Evolutionary conservation across 2,329 filamentous ascomycete genomes (phyloP).

Genomic region (Epichloe coenophiala): DNA sequence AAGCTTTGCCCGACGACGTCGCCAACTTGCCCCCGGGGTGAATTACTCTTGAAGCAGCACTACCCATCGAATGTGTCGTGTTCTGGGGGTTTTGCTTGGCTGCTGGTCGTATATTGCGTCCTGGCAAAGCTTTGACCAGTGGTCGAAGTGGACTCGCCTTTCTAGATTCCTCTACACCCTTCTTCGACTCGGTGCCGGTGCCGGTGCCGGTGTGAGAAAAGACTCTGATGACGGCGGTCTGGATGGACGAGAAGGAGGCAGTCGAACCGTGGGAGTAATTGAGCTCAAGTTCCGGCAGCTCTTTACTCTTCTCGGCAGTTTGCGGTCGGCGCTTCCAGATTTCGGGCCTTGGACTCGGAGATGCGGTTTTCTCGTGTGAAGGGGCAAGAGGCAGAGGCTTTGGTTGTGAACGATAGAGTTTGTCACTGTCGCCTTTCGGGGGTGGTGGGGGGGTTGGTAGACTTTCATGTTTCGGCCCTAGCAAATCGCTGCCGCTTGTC

Average conservation of each 20-base stretch:
- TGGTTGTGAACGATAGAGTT: slow-evolving; percentile 2
- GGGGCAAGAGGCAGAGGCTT: slow-evolving; percentile 5
- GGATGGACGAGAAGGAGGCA: slow-evolving; percentile 15
- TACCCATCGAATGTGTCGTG: slow-evolving; percentile 18
- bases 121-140: slow-evolving; percentile 12
- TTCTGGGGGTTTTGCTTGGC: slow-evolving; percentile 8
- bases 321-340: slow-evolving; percentile 38
- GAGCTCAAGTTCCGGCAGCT: slow-evolving; percentile 35
- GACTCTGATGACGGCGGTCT: slow-evolving; percentile 3
- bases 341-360: slow-evolving; percentile 18
- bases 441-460: slow-evolving; percentile 9
- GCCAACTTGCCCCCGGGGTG: slow-evolving; percentile 14
- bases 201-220: not conserved
- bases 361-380: slow-evolving; percentile 13
- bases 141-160: slow-evolving; percentile 5
- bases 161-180: not conserved
- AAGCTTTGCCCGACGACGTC: slow-evolving; percentile 1
- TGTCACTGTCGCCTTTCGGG: slow-evolving; percentile 12
- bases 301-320: slow-evolving; percentile 32
- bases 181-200: not conserved
- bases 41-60: slow-evolving; percentile 18
- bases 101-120: slow-evolving; percentile 15
- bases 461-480: not conserved
- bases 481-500: not conserved
- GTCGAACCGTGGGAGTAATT: slow-evolving; percentile 37